These are phyloP conservation scores for Pichia sp. DNA, from an alignment of 1,139 yeast genomes.

Conservation along the genomic window DNA sequence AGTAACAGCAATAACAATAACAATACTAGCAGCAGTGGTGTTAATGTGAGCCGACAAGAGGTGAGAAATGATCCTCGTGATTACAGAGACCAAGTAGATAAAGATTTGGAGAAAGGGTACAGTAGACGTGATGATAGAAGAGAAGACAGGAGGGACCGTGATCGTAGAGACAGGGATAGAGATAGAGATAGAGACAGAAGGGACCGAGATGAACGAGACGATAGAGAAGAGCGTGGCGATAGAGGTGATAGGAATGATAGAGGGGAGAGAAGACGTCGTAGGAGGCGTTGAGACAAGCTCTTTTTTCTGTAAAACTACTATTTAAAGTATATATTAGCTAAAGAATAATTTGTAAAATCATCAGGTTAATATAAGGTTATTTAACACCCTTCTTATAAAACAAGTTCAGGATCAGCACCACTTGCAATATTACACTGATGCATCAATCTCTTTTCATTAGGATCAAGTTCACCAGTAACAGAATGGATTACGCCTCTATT, in stretches of 20 bases:
- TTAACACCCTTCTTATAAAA: too few relatives aligned
- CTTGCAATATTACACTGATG: constrained; percentile 90
- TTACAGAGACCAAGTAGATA: constrained; percentile 26
- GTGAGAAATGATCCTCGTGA: constrained; percentile 13
- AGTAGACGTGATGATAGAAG: constrained; percentile 9
- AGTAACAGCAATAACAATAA: constrained; percentile 16
- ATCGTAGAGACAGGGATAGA: constrained; percentile 8
- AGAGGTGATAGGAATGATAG: constrained; percentile 7
- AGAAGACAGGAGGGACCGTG: neutral
- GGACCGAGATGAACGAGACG: constrained; percentile 6
- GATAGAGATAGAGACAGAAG: constrained; percentile 20
- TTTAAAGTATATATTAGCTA: neutral
- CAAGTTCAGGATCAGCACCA: constrained; percentile 51
- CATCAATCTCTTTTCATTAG: constrained; percentile 75
- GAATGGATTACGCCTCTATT: constrained; percentile 89
- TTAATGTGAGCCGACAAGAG: constrained; percentile 30
- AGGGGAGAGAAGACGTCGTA: constrained; percentile 11
- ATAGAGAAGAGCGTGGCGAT: constrained; percentile 20
- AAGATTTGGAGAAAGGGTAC: constrained; percentile 21
- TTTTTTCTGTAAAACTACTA: too few relatives aligned
- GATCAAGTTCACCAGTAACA: constrained; percentile 79
- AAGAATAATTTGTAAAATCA: neutral
- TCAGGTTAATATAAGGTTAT: too few relatives aligned
- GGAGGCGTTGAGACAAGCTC: constrained; percentile 8
- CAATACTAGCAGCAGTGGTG: constrained; percentile 36